Evolutionary conservation across 805 yeast species (phyloP).

Genomic region (Isabelozyma gotoi): DNA sequence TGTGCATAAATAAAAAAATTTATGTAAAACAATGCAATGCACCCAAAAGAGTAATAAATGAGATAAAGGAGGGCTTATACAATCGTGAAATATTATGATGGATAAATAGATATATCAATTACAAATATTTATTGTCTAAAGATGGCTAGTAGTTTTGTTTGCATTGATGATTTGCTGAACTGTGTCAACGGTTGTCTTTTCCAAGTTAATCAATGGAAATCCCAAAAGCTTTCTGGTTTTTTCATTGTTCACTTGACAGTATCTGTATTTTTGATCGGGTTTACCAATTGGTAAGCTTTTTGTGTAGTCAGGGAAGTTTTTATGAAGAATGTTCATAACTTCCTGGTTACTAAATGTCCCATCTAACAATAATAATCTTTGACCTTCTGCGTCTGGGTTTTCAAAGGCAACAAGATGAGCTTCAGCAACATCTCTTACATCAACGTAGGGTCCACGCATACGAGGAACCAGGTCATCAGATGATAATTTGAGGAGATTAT

Average conservation of each 20-base stretch:
- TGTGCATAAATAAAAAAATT: too few relatives aligned
- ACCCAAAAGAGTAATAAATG: too few relatives aligned
- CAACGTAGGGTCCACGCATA: constrained; percentile 30
- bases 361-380: constrained; percentile 24
- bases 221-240: constrained; percentile 34
- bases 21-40: too few relatives aligned
- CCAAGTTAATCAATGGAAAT: constrained; percentile 33
- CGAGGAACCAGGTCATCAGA: constrained; percentile 14
- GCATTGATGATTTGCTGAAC: constrained; percentile 27
- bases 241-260: constrained; percentile 21
- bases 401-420: constrained; percentile 57
- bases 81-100: too few relatives aligned
- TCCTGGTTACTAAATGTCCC: constrained; percentile 19
- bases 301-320: constrained; percentile 17
- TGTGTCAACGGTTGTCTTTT: constrained; percentile 40
- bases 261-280: constrained; percentile 7
- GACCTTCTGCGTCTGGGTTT: constrained; percentile 24
- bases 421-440: constrained; percentile 63
- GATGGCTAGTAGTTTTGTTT: background rate
- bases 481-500: constrained; percentile 23
- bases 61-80: too few relatives aligned
- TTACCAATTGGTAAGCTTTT: constrained; percentile 9
- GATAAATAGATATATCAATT: too few relatives aligned
- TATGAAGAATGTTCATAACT: constrained; percentile 21
- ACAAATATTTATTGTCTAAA: too few relatives aligned